Base-by-base conservation (phyloP, 2,329 filamentous ascomycete genomes). In the Aspergillus udagawae region DNA sequence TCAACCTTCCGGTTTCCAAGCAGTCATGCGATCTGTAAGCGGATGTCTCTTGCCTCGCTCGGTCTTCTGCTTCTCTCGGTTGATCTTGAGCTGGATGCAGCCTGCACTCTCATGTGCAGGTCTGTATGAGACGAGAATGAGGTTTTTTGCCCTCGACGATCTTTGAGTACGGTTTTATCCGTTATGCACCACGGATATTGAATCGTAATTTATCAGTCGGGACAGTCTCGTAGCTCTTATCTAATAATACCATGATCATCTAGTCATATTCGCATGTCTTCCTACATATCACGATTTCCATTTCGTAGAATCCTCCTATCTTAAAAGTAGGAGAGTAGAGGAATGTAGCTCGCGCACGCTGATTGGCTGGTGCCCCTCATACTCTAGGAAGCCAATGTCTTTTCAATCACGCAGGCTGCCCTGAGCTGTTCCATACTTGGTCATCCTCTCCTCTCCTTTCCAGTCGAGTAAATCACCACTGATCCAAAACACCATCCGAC, bases 11-110 rank as follows among this genome's bases (percentile, higher is more conserved):
- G 14, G 44, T 38, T 41, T 52, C 44, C n/a, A 25, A 42, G 44
- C 44, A 28, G 52, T 42, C 20, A 49, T 48, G 25, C 23, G 3
- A 12, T 20, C 35, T 17, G 42, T 47, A 53, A 12, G 12, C 17
- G 1, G 54, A 52, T 41, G 78, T 80, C 78, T 79, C 77, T 77
- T 77, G 70, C 79, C 79, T 80, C 76, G 79, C 79, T 80, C 79
- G 78, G 69, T 79, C 75, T 71, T 66, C 67, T 62, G 66, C 52
- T 61, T 60, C 57, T 59, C 53, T 70, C 64, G 61, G 66, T 64
- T 70, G 67, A 70, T 73, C 70, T 75, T 75, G 73, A 75, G 73
- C 73, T 74, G 71, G 73, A 75, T 75, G 61, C 73, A 70, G 57
- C 55, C 49, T 61, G 58, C 49, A 60, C 57, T 60, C 54, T 57